Base-by-base conservation (phyloP, 176 grass and related monocot species). In the Leersia perrieri region DNA sequence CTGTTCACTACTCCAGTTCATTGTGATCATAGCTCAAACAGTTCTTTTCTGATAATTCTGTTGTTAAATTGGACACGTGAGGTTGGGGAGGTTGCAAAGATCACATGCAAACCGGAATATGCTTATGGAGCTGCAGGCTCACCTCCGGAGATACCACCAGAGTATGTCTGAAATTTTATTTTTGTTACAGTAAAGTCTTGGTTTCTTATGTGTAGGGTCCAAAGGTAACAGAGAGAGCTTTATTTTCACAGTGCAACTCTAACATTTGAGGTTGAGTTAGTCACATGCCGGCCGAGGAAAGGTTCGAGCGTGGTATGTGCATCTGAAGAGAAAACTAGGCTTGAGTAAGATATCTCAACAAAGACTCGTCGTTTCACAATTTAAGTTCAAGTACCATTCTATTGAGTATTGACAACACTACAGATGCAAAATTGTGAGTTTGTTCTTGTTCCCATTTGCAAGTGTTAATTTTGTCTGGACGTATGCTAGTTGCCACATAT, bases 71-170 rank as follows among this genome's bases (percentile, higher is more conserved):
- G 30, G 16, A 16, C 44, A 69, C 12, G 36, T 70, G 78, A 91
- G 89, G 89, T 91, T 66, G 89, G 86, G 16, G 89, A 91, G 79
- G 61, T 91, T 33, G 83, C 86, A 25, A 94, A 82, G 81, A 89
- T 94, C 60, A 89, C 76, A 35, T 94, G 89, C 84, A 82, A 82
- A 55, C 83, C 89, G 9, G 92, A 94, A 42, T 94, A 91, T 79
- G 92, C 92, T 14, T 94, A 89, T 66, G 92, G 89, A 84, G 73
- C 68, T 70, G 66, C 51, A 11, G 89, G 92, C 47, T 93, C 91
- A 60, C 91, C 88, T 67, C 88, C 91, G 65, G 91, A 93, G 28
- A 93, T 93, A 85, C 91, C 91, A 39, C 85, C 88, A 60, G 53
- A 88, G 88, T 93, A 85, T 31, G 80, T 38, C 66, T 66, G 6